A percentile compares a stretch with the other conserved stretches of the same genome.
Evolutionary conservation across 495 filamentous ascomycete species (phyloP).

Genomic region (Cryomyces antarcticus): DNA sequence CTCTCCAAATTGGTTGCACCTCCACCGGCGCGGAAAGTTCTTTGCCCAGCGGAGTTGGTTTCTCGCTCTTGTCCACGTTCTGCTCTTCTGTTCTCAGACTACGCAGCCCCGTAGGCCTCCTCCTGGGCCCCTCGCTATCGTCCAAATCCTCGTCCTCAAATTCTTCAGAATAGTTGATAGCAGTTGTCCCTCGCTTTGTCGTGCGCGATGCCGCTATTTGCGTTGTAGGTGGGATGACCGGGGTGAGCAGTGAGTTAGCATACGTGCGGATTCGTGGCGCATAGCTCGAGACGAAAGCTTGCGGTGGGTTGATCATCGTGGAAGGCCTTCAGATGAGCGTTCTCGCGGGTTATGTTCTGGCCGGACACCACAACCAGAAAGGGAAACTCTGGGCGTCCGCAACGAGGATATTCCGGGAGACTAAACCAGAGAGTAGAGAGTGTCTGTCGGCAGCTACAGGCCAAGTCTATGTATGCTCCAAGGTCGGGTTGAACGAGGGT

Average conservation of each 20-base stretch:
- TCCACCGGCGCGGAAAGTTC: constrained; percentile 64
- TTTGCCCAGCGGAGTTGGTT: constrained; percentile 57
- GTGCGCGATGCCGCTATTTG: constrained; percentile 52
- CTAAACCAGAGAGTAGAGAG: no score
- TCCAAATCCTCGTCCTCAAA: constrained; percentile 88
- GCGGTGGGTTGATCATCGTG: constrained; percentile 22
- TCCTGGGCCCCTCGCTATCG: constrained; percentile 56
- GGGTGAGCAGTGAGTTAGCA: constrained; percentile 79
- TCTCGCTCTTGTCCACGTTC: constrained; percentile 34
- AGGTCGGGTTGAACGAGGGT: no score
- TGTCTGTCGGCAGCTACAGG: no score
- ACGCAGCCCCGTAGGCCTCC: constrained; percentile 65
- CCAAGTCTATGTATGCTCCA: no score
- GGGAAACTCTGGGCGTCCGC: no score
- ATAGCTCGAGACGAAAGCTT: constrained; percentile 81
- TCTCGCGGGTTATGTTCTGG: no score
- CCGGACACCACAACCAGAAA: no score
- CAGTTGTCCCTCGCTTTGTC: constrained; percentile 88
- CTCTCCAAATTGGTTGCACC: constrained; percentile 74
- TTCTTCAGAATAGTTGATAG: constrained; percentile 95
- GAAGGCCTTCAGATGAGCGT: no score
- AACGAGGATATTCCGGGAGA: no score
- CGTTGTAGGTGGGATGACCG: constrained; percentile 47
- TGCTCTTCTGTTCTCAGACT: constrained; percentile 65
- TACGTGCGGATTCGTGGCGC: constrained; percentile 79